A percentile compares a stretch with the other conserved stretches of the same genome.
Evolutionary conservation across 169 alveolate genomes (phyloP).

Genomic region (Eimeria acervulina): DNA sequence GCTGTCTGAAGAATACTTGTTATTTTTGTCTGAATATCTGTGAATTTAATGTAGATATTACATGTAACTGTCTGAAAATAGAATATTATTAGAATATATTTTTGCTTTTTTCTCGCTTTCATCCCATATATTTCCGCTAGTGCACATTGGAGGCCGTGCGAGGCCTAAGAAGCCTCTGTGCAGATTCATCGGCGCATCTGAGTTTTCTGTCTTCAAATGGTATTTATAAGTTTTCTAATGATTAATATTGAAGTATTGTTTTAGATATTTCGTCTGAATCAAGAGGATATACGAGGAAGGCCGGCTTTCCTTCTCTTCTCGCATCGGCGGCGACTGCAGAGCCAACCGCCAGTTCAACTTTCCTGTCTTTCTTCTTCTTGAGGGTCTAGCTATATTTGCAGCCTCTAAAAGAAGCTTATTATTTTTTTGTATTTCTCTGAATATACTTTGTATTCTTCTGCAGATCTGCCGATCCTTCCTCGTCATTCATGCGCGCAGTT

Average conservation of each 20-base stretch:
- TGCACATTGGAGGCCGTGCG: conserved; percentile 1
- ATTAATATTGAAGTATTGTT: not conserved
- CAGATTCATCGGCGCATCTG: not conserved
- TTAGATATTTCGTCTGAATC: not conserved
- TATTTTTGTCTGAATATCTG: not conserved
- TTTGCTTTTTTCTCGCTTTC: not conserved
- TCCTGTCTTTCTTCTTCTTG: not conserved
- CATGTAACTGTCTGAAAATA: not conserved
- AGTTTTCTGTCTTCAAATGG: not conserved
- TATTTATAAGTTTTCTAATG: not conserved
- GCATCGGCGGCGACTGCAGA: not conserved
- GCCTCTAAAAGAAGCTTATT: not conserved
- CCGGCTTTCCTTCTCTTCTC: not conserved
- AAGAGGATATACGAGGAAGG: not conserved
- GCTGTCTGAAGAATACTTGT: not conserved
- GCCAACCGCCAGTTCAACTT: not conserved
- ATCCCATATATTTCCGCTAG: not conserved
- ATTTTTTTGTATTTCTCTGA: not conserved
- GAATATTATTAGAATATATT: not conserved
- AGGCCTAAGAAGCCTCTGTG: not conserved
- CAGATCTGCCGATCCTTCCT: not conserved
- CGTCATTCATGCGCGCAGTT: not conserved
- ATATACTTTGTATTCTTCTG: not conserved
- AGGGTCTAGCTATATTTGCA: not conserved
- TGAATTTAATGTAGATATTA: not conserved